Base-by-base conservation (phyloP, 2,329 filamentous ascomycete species). In the Coniochaeta sp. region DNA sequence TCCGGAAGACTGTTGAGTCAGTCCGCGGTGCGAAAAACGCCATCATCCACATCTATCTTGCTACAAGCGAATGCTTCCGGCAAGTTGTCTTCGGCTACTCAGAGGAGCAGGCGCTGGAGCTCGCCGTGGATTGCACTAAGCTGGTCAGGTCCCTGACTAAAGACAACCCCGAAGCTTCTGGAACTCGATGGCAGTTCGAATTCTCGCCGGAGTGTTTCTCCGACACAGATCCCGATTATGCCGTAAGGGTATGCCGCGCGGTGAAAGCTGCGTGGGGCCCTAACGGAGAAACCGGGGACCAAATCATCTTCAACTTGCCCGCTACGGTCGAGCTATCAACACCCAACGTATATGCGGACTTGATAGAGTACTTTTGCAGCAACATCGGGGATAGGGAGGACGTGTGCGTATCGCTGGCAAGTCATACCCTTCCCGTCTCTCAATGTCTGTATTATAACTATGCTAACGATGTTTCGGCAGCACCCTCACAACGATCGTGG, bases 401-500 rank as follows among this genome's bases (percentile, higher is more conserved):
- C 73, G 79, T 96, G 49, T 89, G 85, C 61, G 87, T 97, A 8
- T 95, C 89, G 55, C 79, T 97, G 51, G 40, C 14, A 26, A 45
- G 40, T 45, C 40, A 45, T 45, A 26, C 40, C 40, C 40, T 45
- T 14, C 40, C 18, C 18, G 14, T 45, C 20, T 45, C 40, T 26
- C 20, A 30, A 26, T 45, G 20, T n/a, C 20, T 6, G 4, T 14
- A 26, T 45, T 13, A 26, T 45, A n/a, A 45, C 40, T 20, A 45
- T 45, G 14, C 13, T 45, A 45, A 45, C 40, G 20, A 45, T 24
- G n/a, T 26, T 45, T 45, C 20, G 18, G 20, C 40, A 45, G 28
- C 94, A 97, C 67, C 89, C 90, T 8, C 92, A 99, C 72, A 97
- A 97, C 65, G 94, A 97, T 68, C 81, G 94, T 56, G 92, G 92